These are phyloP conservation scores for Rozella allomycis DNA, from an alignment of 371 early-diverging fungal species.

Conservation along the genomic window DNA sequence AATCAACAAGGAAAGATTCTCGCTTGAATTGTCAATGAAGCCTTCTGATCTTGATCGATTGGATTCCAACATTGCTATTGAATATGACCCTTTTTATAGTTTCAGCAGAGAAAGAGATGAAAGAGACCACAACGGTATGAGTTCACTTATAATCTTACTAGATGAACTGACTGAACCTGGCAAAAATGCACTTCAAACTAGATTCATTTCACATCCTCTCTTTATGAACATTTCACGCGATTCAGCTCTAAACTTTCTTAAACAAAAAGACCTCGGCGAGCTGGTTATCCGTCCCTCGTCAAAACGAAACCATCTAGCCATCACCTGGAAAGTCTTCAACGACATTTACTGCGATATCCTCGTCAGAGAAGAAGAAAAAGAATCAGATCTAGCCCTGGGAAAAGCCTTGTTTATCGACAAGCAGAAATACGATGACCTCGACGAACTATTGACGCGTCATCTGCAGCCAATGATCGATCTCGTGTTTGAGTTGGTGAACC, in stretches of 20 bases:
- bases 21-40: constrained; percentile 42
- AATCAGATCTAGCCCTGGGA: neutral
- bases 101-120: constrained; percentile 29
- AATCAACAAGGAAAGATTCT: constrained; percentile 51
- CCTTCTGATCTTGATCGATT: constrained; percentile 15
- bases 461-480: neutral
- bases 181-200: constrained; percentile 3
- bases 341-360: constrained; percentile 62
- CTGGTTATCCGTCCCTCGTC: constrained; percentile 82
- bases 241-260: constrained; percentile 51
- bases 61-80: constrained; percentile 3
- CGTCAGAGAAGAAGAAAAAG: constrained; percentile 1
- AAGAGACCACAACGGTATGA: constrained; percentile 19
- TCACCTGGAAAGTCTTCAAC: constrained; percentile 80
- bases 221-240: constrained; percentile 48
- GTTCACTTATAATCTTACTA: neutral
- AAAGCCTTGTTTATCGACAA: neutral
- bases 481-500: neutral
- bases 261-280: constrained; percentile 39
- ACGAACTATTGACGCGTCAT: neutral
- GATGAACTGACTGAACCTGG: neutral
- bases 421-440: neutral
- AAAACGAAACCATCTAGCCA: constrained; percentile 55
- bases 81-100: constrained; percentile 45
- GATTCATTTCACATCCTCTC: constrained; percentile 54